Evolutionary conservation across 2,329 filamentous ascomycete genomes (phyloP).

Genomic region (Neobulgaria alba): DNA sequence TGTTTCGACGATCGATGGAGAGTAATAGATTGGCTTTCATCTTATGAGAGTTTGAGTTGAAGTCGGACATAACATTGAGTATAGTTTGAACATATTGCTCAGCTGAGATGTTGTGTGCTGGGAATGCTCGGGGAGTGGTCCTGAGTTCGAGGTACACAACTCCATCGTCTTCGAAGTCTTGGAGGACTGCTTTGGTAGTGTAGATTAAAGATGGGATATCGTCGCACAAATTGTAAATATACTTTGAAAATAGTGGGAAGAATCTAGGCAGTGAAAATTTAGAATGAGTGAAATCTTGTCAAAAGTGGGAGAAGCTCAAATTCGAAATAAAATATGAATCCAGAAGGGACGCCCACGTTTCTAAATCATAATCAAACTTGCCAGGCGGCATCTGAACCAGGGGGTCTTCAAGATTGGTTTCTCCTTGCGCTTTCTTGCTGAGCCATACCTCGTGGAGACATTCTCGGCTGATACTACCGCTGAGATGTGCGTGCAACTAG

Average conservation of each 20-base stretch:
- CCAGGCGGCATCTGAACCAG: constrained; percentile 57
- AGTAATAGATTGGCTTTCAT: constrained; percentile 62
- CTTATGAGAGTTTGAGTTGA: constrained; percentile 25
- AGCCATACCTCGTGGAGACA: constrained; percentile 69
- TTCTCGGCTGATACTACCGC: constrained; percentile 65
- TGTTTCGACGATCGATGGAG: constrained; percentile 61
- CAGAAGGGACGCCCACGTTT: constrained; percentile 43
- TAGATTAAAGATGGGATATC: constrained; percentile 49
- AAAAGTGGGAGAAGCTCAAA: neutral
- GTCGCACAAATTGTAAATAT: constrained; percentile 69
- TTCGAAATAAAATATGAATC: constrained; percentile 3
- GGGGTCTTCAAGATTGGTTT: constrained; percentile 57
- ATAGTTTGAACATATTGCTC: constrained; percentile 57
- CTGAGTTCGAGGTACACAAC: constrained; percentile 73
- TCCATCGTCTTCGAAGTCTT: constrained; percentile 60
- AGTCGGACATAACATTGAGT: constrained; percentile 51
- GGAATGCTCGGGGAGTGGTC: constrained; percentile 64
- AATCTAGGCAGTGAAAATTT: no score
- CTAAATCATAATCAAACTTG: constrained; percentile 64
- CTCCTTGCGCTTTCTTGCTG: constrained; percentile 41
- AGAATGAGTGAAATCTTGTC: no score
- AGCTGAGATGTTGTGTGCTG: constrained; percentile 40
- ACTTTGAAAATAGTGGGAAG: constrained; percentile 69
- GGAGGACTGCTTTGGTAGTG: constrained; percentile 57
- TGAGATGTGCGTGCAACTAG: constrained; percentile 73